These are phyloP conservation scores for Tillandsia fasciculata DNA, from an alignment of 176 grass and related monocot genomes.

Conservation along the genomic window DNA sequence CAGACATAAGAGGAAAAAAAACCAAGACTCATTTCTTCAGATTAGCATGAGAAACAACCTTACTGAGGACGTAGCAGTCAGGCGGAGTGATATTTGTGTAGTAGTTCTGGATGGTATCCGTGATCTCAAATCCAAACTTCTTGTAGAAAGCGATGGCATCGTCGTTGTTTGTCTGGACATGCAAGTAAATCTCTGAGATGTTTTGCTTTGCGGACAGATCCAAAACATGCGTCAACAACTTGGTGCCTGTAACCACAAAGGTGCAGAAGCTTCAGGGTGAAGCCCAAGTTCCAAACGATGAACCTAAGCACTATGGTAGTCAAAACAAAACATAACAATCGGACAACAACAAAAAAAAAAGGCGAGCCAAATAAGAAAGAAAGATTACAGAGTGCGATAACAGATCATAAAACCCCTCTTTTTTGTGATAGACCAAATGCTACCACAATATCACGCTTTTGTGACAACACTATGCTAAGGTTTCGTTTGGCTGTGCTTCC, in stretches of 20 bases:
- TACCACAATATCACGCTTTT: too few species aligned
- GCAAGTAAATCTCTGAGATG: conserved; percentile 79
- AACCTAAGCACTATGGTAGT: neutral
- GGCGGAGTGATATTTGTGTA: conserved; percentile 91
- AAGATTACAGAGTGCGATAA: too few species aligned
- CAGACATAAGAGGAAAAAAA: too few species aligned
- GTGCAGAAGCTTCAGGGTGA: neutral
- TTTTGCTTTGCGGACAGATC: conserved; percentile 77
- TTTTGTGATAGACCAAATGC: too few species aligned
- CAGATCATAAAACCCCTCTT: too few species aligned
- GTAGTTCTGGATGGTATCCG: conserved; percentile 87
- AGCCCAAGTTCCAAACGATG: neutral
- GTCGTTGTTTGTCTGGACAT: conserved; percentile 94
- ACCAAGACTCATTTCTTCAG: conserved; percentile 48
- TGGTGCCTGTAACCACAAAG: conserved; percentile 51
- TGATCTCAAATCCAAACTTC: conserved; percentile 97
- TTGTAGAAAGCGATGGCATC: conserved; percentile 89
- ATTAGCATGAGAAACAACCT: conserved; percentile 40
- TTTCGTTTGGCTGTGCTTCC: too few species aligned
- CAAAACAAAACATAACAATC: neutral
- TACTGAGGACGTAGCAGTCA: conserved; percentile 85
- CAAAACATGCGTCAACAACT: conserved; percentile 66
- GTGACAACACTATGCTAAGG: too few species aligned
- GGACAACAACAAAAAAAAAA: too few species aligned
- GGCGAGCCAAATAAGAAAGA: too few species aligned